Base-by-base conservation (phyloP, 73 alveolate species). In the Paramecium primaurelia region DNA sequence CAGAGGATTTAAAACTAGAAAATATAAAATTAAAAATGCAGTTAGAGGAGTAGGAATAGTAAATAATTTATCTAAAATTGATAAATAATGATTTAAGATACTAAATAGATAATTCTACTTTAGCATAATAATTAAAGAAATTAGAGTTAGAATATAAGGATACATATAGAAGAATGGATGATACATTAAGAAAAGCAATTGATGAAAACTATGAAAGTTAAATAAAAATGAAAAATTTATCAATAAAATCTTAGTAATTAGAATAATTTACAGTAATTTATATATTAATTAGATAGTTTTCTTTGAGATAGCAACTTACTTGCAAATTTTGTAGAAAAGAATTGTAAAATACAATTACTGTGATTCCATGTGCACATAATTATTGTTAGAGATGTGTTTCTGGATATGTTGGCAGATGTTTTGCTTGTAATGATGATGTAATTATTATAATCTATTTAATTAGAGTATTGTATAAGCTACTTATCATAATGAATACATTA, bases 161-260 rank as follows among this genome's bases (percentile, higher is more conserved):
- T 32, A 64, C 84, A 12, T 64, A 64, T 28, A 64, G 84, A 64
- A 64, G 84, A 64, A 64, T 64, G 84, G 84, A 64, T 64, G 84
- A 64, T 26, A 32, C 47, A 2, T 26, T 64, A 26, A 64, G 84
- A 64, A 64, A 28, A 64, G 84, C 84, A 10, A 32, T 64, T 3
- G 84, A 64, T 64, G 84, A 64, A 34, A 64, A 64, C 16, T 64
- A 64, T 8, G 84, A 64, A 28, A 64, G 84, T 7, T 18, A 64
- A 64, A 34, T 64, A 34, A 32, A 64, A 64, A 14, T 64, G 84
- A 64, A 64, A 34, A 64, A 64, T 64, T 12, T 64, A 22, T 32
- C 20, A 64, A 32, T 34, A 28, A 64, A 64, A 64, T 64, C 20
- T 2, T 32, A 64, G 11, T 14, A 64, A 32, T 64, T 64, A 64